Base-by-base conservation (phyloP, 2,329 filamentous ascomycete species). In the Thielaviopsis cerberus region DNA sequence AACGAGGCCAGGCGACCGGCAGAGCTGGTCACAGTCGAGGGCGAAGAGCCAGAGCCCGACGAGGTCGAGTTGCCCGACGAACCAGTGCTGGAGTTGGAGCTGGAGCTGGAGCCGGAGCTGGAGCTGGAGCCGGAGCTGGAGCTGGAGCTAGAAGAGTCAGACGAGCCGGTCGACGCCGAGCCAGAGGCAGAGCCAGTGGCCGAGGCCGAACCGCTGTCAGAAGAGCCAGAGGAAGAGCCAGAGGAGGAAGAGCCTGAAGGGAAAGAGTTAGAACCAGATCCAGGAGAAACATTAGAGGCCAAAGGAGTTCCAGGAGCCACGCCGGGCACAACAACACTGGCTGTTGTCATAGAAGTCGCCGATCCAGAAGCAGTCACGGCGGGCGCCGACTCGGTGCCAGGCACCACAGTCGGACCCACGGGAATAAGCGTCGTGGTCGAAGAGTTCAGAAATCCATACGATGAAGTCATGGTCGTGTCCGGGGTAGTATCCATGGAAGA, bases 1-100 rank as follows among this genome's bases (percentile, higher is more conserved):
- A 57, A 51, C 10, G 59, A 61, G 15, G 41, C 51, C 20, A 61
- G 48, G 37, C 59, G 59, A 26, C 55, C 56, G 8, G 59, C 59
- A 13, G 53, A 53, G n/a, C 55, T 58, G 30, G 59, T 61, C 24
- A 51, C 41, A 13, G 45, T 25, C 37, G 56, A 48, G 30, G 53
- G 51, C 26, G 52, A 23, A n/a, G 57, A 58, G 24, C 27, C 37
- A 37, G 54, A 51, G 51, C 27, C 27, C 5, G 27, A 30, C 5
- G 20, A n/a, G n/a, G n/a, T n/a, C n/a, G n/a, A n/a, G n/a, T n/a
- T n/a, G n/a, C n/a, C n/a, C n/a, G n/a, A 45, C 15, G 57, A 54
- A 22, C 59, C 55, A 51, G 59, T 54, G 22, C 55, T 22, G 22
- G 23, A 45, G 27, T 5, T 6, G 5, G 27, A 30, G 27, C 27